Base-by-base conservation (phyloP, 2,329 filamentous ascomycete genomes). In the Coniochaeta pulveracea region DNA sequence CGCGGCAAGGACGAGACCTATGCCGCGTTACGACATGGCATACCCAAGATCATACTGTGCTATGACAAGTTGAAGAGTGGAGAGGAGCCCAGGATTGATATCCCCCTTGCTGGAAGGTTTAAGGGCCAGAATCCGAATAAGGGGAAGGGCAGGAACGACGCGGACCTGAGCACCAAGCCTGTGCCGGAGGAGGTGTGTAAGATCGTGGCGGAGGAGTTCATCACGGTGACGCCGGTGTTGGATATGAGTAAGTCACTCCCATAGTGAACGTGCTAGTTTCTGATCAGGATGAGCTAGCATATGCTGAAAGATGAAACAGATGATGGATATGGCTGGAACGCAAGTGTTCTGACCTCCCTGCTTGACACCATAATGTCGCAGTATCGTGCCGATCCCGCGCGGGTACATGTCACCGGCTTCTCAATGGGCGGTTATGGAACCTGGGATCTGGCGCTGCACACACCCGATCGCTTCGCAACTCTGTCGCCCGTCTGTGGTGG, bases 251-350 rank as follows among this genome's bases (percentile, higher is more conserved):
- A 6, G 27, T 18, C 24, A 5, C 10, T 10, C 5, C 26, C 5
- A n/a, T n/a, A n/a, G n/a, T n/a, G n/a, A n/a, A n/a, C n/a, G n/a
- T n/a, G n/a, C n/a, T n/a, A n/a, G n/a, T n/a, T n/a, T n/a, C n/a
- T n/a, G n/a, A n/a, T n/a, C n/a, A n/a, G n/a, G n/a, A n/a, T n/a
- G n/a, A n/a, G n/a, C n/a, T n/a, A n/a, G n/a, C n/a, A n/a, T n/a
- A n/a, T n/a, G n/a, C n/a, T n/a, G n/a, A n/a, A n/a, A n/a, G n/a
- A n/a, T n/a, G n/a, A n/a, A n/a, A 4, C 12, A 30, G 27, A 30
- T 19, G 27, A 30, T 10, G 27, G 27, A 17, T 30, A 30, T 12
- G 27, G 27, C 27, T 30, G 27, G 27, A 30, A 30, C 27, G 8
- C 15, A 11, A 4, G 4, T 3, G 17, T 21, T n/a, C 27, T 30